A percentile compares a stretch with the other conserved stretches of the same genome.
Conservation (phyloP, 2,329 filamentous ascomycete genomes). For the Venturia pyrina region DNA sequence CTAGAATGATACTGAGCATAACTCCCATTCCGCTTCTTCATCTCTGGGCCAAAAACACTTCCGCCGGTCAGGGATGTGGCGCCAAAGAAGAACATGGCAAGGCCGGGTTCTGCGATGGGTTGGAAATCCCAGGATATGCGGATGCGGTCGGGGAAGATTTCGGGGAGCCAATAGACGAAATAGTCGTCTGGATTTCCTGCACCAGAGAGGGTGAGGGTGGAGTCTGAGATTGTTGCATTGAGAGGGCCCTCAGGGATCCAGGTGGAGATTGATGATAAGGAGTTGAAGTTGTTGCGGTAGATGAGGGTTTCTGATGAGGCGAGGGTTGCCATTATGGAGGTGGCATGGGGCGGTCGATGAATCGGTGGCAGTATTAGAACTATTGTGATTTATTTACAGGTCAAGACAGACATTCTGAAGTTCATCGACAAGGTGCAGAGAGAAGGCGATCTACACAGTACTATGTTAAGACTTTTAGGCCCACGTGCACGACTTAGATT, state of each 20-base stretch:
- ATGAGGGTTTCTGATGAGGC: slow-evolving; percentile 27
- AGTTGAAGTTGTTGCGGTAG: slow-evolving; percentile 24
- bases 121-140: slow-evolving; percentile 26
- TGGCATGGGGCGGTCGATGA: neutral
- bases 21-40: slow-evolving; percentile 21
- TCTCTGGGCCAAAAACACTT: slow-evolving; percentile 21
- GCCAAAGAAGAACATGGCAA: slow-evolving; percentile 28
- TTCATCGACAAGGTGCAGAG: too few species aligned
- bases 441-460: too few species aligned
- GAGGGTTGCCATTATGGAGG: neutral
- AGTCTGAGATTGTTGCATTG: slow-evolving; percentile 19
- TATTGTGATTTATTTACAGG: too few species aligned
- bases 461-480: too few species aligned
- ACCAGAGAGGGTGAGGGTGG: slow-evolving; percentile 21
- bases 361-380: neutral
- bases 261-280: slow-evolving; percentile 20
- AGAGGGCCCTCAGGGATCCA: slow-evolving; percentile 26
- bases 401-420: too few species aligned
- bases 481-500: too few species aligned
- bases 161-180: slow-evolving; percentile 26
- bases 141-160: slow-evolving; percentile 24
- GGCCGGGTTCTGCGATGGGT: slow-evolving; percentile 22
- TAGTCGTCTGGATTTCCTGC: slow-evolving; percentile 20
- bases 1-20: neutral
- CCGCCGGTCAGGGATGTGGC: slow-evolving; percentile 20